A percentile compares a stretch with the other conserved stretches of the same genome.
Evolutionary conservation across 1,284 basidiomycete species (phyloP).

Genomic region (Apiotrichum sp.): DNA sequence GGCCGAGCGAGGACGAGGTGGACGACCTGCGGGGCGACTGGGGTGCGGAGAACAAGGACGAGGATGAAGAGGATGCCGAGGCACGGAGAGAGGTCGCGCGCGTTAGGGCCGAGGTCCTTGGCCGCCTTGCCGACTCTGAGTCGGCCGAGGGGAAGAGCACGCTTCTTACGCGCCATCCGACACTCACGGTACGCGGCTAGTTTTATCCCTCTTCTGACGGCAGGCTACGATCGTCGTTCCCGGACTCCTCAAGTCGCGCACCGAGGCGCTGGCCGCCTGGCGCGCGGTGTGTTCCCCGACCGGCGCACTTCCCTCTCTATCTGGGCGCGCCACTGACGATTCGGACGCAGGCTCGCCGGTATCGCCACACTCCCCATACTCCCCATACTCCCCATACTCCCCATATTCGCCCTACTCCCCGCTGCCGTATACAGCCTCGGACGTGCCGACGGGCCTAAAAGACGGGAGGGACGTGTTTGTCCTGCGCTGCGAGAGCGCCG

Average conservation of each 20-base stretch:
- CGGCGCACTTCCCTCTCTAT: background rate
- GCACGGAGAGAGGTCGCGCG: conserved; percentile 6
- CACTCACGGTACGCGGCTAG: conserved; percentile 36
- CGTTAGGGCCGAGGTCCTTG: too few relatives aligned
- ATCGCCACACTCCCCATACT: too few relatives aligned
- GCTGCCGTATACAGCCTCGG: background rate
- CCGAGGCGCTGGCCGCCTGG: conserved; percentile 49
- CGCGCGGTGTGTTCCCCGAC: conserved; percentile 30
- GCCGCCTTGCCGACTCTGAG: too few relatives aligned
- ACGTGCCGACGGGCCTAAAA: conserved; percentile 20
- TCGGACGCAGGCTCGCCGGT: too few relatives aligned
- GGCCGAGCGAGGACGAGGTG: conserved; percentile 36
- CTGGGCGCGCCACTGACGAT: background rate
- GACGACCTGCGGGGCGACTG: conserved; percentile 27
- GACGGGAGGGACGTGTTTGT: conserved; percentile 49
- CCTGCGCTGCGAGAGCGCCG: conserved; percentile 44
- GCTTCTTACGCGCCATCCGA: conserved; percentile 19
- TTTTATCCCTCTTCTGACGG: background rate
- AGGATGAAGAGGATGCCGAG: conserved; percentile 5
- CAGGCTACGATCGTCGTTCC: conserved; percentile 49
- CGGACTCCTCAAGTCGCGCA: conserved; percentile 47
- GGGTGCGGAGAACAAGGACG: conserved; percentile 1
- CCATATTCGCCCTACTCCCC: too few relatives aligned
- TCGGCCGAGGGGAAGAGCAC: too few relatives aligned
- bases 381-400: too few relatives aligned